phyloP scores from a whole-genome alignment of 2,329 filamentous ascomycete species.

The Phialophora expanda region DNA sequence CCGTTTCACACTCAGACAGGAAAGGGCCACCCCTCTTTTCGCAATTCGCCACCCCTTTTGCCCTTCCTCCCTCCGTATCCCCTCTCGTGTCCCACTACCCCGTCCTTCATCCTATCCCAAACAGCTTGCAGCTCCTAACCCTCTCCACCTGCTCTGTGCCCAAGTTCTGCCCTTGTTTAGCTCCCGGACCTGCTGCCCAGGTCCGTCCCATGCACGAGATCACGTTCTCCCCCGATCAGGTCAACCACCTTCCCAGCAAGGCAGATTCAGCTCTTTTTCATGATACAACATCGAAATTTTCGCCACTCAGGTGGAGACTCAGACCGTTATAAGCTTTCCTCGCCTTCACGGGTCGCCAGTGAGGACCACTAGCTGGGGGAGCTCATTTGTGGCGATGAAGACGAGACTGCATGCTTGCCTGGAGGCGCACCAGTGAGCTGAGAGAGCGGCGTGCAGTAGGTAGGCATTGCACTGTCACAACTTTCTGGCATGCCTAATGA shows the following conservation, averaged over 20 bases:
- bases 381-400: not conserved
- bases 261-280: conserved; percentile 22
- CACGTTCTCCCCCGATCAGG: conserved; percentile 22
- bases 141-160: conserved; percentile 4
- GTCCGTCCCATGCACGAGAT: conserved; percentile 11
- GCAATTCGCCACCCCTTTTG: conserved; percentile 25
- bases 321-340: conserved; percentile 6
- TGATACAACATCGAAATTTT: conserved; percentile 30
- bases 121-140: conserved; percentile 2
- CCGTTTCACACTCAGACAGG: conserved; percentile 9
- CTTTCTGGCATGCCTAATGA: no score
- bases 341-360: not conserved
- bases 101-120: conserved; percentile 7
- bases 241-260: conserved; percentile 25
- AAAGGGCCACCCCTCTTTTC: conserved; percentile 12
- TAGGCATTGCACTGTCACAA: no score
- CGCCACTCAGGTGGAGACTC: conserved; percentile 31
- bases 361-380: not conserved
- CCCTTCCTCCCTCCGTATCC: not conserved
- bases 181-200: conserved; percentile 2
- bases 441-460: not conserved
- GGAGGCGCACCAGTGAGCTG: not conserved
- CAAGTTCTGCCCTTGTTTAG: not conserved
- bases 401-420: not conserved
- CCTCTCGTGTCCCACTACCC: not conserved